Evolutionary conservation across 2,329 filamentous ascomycete genomes (phyloP).

Genomic region (Cadophora sp.): DNA sequence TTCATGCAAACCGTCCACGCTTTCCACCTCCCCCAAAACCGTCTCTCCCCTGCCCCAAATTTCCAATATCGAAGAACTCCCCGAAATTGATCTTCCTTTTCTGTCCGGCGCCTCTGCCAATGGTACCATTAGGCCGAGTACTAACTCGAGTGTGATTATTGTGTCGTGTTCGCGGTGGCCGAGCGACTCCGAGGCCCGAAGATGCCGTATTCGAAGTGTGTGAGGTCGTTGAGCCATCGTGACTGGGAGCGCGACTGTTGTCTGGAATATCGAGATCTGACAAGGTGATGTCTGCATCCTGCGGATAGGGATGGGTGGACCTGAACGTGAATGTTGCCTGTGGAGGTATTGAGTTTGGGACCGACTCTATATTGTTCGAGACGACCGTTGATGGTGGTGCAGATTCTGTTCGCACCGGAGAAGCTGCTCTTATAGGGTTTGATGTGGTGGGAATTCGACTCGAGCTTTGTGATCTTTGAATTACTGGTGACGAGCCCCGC

Average conservation of each 20-base stretch:
- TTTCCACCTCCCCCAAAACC: conserved; percentile 45
- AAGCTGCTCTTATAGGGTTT: conserved; percentile 42
- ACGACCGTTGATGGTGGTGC: conserved; percentile 38
- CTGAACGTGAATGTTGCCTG: conserved; percentile 74
- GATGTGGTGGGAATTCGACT: conserved; percentile 46
- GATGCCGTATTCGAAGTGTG: conserved; percentile 32
- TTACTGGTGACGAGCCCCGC: conserved; percentile 62
- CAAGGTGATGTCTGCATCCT: conserved; percentile 63
- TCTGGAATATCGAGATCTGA: conserved; percentile 67
- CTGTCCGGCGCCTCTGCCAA: conserved; percentile 70
- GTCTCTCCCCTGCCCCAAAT: conserved; percentile 68
- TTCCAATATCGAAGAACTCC: conserved; percentile 77
- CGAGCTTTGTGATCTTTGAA: conserved; percentile 55
- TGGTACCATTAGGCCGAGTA: conserved; percentile 33
- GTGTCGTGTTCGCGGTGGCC: conserved; percentile 41
- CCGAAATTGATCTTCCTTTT: conserved; percentile 77
- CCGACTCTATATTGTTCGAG: conserved; percentile 24
- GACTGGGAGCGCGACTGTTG: conserved; percentile 44
- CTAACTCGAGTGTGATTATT: conserved; percentile 36
- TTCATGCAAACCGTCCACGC: conserved; percentile 44
- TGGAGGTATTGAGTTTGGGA: conserved; percentile 54
- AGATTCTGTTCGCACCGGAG: conserved; percentile 48
- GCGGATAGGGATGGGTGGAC: conserved; percentile 64
- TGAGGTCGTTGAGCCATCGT: conserved; percentile 35
- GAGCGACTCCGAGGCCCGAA: conserved; percentile 39